Evolutionary conservation across 192 early-diverging fungal genomes (phyloP).

Genomic region (Haplosporangium gracile): DNA sequence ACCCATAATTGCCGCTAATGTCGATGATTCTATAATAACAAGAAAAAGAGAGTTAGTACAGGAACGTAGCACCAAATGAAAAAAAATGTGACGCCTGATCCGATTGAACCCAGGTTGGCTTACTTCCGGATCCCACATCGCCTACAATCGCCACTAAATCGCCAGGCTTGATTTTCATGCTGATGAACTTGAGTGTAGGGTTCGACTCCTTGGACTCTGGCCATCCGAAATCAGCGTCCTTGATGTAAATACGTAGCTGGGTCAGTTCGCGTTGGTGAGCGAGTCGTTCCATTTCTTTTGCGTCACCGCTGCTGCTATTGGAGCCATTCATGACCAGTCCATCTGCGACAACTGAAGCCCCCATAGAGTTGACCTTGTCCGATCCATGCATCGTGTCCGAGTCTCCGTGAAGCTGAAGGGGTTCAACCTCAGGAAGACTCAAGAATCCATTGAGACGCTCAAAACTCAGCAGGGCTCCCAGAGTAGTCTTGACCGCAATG

Average conservation of each 20-base stretch:
- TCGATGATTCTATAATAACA: constrained; percentile 65
- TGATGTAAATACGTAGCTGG: constrained; percentile 62
- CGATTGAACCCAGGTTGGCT: background rate
- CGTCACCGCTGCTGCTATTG: constrained; percentile 29
- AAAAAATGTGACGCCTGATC: background rate
- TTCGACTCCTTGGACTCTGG: constrained; percentile 45
- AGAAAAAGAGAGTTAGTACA: background rate
- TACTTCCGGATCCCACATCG: constrained; percentile 72
- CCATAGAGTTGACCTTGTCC: background rate
- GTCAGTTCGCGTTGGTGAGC: constrained; percentile 43
- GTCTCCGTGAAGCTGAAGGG: constrained; percentile 24
- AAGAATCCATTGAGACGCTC: constrained; percentile 72
- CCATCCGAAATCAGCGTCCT: constrained; percentile 68
- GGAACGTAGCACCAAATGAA: background rate
- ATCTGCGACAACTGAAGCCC: constrained; percentile 28
- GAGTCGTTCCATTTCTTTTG: constrained; percentile 40
- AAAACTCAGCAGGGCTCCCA: constrained; percentile 70
- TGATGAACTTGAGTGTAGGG: constrained; percentile 61
- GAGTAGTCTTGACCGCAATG: constrained; percentile 67
- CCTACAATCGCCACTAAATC: constrained; percentile 78
- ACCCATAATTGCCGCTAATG: constrained; percentile 76
- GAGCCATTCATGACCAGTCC: constrained; percentile 53
- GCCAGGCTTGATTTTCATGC: constrained; percentile 62
- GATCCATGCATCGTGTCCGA: constrained; percentile 41
- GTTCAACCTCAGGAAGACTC: constrained; percentile 70